Percentiles rank a stretch among this genome's conserved stretches.
phyloP scores from a whole-genome alignment of 148 eudicot genomes.

The Diospyros kaki region DNA sequence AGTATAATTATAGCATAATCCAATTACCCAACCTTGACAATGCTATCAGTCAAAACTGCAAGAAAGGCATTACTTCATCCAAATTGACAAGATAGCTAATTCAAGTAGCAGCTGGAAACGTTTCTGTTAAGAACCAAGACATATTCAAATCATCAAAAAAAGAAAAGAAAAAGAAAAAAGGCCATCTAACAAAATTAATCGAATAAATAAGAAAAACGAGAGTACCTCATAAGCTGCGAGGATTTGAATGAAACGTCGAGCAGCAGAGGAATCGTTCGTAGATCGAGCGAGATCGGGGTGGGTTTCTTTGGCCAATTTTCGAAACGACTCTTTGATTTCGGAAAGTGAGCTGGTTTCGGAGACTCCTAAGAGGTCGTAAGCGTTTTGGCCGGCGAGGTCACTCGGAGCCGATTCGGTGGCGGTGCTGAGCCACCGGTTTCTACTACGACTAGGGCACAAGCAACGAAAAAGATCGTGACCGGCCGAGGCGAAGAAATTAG shows the following conservation, averaged over 20 bases:
- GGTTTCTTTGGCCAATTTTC: constrained; percentile 86
- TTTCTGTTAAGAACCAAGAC: neutral
- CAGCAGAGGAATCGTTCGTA: constrained; percentile 23
- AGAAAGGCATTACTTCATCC: neutral
- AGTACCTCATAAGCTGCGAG: constrained; percentile 88
- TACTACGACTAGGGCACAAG: neutral
- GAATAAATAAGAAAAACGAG: no score
- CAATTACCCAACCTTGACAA: no score
- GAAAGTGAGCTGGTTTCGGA: constrained; percentile 53
- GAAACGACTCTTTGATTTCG: constrained; percentile 72
- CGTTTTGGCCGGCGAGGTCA: constrained; percentile 61
- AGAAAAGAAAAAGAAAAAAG: neutral
- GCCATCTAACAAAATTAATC: neutral
- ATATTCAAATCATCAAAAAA: constrained; percentile 3
- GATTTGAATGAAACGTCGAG: constrained; percentile 60
- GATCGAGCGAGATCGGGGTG: constrained; percentile 79
- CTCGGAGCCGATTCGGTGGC: constrained; percentile 45
- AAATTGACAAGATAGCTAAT: neutral
- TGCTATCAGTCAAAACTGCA: no score
- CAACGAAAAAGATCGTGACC: neutral
- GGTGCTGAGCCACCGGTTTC: constrained; percentile 43
- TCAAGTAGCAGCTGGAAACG: neutral
- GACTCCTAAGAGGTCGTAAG: constrained; percentile 65
- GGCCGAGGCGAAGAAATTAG: neutral
- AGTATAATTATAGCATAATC: no score